Conservation (phyloP, 2,329 filamentous ascomycete species). For the Calycina herbarum region DNA sequence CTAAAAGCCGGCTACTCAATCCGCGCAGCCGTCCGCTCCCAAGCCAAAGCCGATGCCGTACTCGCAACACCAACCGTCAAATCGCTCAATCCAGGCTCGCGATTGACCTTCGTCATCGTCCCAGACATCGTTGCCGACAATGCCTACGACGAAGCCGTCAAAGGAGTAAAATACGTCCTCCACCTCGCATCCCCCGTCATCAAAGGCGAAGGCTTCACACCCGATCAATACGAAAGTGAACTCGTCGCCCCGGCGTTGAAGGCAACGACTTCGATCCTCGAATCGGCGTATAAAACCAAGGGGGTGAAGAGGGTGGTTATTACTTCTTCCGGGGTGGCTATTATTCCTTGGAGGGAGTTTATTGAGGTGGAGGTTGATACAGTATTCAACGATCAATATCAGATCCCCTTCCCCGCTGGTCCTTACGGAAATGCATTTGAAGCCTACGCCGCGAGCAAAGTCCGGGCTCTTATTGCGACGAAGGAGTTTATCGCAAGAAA, state of each 20-base stretch:
- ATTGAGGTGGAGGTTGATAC: constrained; percentile 28
- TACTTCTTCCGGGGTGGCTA: constrained; percentile 46
- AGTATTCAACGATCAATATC: constrained; percentile 26
- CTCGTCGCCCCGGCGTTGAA: constrained; percentile 40
- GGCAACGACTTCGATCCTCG: constrained; percentile 41
- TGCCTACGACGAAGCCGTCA: constrained; percentile 44
- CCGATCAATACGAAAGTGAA: constrained; percentile 49
- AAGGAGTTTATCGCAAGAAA: constrained; percentile 29
- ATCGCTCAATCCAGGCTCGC: constrained; percentile 39
- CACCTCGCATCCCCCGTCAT: constrained; percentile 30
- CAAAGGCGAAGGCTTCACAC: constrained; percentile 29
- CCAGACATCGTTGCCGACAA: constrained; percentile 40
- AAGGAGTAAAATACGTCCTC: constrained; percentile 42
- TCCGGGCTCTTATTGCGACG: constrained; percentile 31
- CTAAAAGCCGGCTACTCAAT: constrained; percentile 43
- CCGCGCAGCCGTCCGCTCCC: constrained; percentile 46
- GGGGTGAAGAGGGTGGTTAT: constrained; percentile 45
- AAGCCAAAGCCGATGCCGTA: constrained; percentile 46
- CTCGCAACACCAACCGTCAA: constrained; percentile 33
- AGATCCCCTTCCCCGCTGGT: constrained; percentile 25
- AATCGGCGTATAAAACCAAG: constrained; percentile 40
- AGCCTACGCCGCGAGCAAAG: constrained; percentile 38
- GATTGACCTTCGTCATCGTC: constrained; percentile 38
- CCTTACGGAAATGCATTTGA: constrained; percentile 29
- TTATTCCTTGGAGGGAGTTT: constrained; percentile 37